Evolutionary conservation across 140 eudicot genomes (phyloP), one percentile per base, ranked within the genome.

Genomic region (Flaveria floridana): DNA sequence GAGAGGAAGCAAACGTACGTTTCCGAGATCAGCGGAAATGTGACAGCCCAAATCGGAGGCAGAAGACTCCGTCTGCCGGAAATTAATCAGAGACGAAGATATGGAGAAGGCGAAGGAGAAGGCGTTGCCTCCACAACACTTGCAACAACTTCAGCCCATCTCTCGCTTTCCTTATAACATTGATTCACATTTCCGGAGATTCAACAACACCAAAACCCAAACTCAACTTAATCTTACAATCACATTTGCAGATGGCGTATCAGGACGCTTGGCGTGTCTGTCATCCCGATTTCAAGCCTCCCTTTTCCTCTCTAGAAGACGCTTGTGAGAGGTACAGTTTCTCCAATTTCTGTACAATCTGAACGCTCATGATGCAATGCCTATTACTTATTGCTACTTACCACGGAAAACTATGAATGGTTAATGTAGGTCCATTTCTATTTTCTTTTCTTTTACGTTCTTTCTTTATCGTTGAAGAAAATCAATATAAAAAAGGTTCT

Each of bases 261-360:
- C 89, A 91, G 78, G 97, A 91, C 41, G 96, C 95, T 30, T 86
- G 89, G 93, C 84, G 82, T 16, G 97, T 91, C 75, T 91, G 97
- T n/a, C 96, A 91, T 76, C 97, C 97, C 19, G 97, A 91, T 42
- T 85, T 83, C 82, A 91, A 83, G 65, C 90, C 89, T 15, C 93
- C 96, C 13, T 91, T 91, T 61, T 58, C 96, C 39, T 88, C 96
- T 69, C 86, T 91, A 19, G 86, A 88, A 73, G 96, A 91, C 42
- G 97, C 97, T 21, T 91, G 96, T 57, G 96, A 91, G 61, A 88
- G 97, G 97, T 88, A 28, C 37, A 28, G 37, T 28, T 28, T 28
- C 5, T 28, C 0, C 37, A 28, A 28, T 28, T 28, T 28, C 34
- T 28, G 4, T 28, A 28, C 34, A 28, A 28, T 28, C 34, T 28